Conservation (phyloP, 495 filamentous ascomycete genomes). For the Penicillium malachiteum region DNA sequence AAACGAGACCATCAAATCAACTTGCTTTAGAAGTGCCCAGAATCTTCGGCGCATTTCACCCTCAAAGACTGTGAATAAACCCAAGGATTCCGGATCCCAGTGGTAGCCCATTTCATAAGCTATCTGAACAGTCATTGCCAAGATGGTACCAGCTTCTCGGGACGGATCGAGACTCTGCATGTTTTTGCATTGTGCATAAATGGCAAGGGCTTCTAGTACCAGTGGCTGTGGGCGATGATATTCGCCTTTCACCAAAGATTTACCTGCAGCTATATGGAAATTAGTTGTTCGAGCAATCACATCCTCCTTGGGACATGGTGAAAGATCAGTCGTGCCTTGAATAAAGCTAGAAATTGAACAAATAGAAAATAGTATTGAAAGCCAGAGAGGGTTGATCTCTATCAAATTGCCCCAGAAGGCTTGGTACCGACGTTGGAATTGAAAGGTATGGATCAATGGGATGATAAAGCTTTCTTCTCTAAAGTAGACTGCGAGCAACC, state of each 20-base stretch:
- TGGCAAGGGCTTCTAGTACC: conserved; percentile 17
- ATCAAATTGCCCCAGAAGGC: conserved; percentile 5
- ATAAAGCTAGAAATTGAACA: conserved; percentile 1
- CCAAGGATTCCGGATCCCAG: conserved; percentile 16
- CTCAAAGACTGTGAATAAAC: conserved; percentile 14
- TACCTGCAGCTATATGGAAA: conserved; percentile 6
- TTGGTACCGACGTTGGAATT: conserved; percentile 3
- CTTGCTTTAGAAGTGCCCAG: conserved; percentile 21
- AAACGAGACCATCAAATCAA: conserved; percentile 27
- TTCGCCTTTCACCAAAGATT: conserved; percentile 7
- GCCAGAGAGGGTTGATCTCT: neutral
- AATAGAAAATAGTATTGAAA: conserved; percentile 7
- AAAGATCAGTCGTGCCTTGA: neutral
- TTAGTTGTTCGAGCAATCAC: neutral
- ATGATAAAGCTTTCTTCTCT: conserved; percentile 4
- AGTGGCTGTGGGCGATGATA: conserved; percentile 15
- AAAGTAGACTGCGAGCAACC: conserved; percentile 3
- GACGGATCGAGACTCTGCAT: conserved; percentile 16
- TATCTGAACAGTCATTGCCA: conserved; percentile 17
- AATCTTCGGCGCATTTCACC: conserved; percentile 28
- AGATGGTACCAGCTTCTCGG: conserved; percentile 13
- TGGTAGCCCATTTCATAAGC: conserved; percentile 29
- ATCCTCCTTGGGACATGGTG: neutral
- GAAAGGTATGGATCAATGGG: conserved; percentile 3
- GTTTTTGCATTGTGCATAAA: conserved; percentile 20